These are phyloP conservation scores for Martensiomyces pterosporus DNA, from an alignment of 192 early-diverging fungal species.

Conservation along the genomic window DNA sequence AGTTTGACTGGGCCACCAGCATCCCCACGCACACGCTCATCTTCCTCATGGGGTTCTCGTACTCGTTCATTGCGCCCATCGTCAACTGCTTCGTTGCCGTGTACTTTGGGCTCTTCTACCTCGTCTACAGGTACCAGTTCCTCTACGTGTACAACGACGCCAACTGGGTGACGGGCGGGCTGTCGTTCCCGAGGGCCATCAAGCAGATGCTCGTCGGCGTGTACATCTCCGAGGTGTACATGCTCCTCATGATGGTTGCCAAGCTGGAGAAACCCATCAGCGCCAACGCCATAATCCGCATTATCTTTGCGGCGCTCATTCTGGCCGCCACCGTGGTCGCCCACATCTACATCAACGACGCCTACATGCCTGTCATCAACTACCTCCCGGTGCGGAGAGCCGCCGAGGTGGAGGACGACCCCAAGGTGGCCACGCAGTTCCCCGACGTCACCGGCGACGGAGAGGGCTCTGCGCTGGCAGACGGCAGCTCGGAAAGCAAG, in stretches of 20 bases:
- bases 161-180: conserved; percentile 55
- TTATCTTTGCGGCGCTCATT: conserved; percentile 46
- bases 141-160: conserved; percentile 65
- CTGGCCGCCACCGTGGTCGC: conserved; percentile 50
- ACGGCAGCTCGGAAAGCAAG: conserved; percentile 10
- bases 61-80: conserved; percentile 75
- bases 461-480: conserved; percentile 10
- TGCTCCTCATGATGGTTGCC: conserved; percentile 67
- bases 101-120: conserved; percentile 68
- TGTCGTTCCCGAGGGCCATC: conserved; percentile 58
- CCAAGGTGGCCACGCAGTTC: conserved; percentile 22
- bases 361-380: conserved; percentile 55
- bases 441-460: conserved; percentile 24
- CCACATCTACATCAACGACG: conserved; percentile 55
- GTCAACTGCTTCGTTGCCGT: conserved; percentile 69
- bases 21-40: conserved; percentile 68
- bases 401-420: conserved; percentile 23
- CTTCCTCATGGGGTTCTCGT: conserved; percentile 71
- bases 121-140: conserved; percentile 81
- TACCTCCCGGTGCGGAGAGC: conserved; percentile 49
- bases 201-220: conserved; percentile 63
- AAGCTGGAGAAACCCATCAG: conserved; percentile 22
- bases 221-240: conserved; percentile 70
- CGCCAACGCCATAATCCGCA: conserved; percentile 43
- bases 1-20: conserved; percentile 56